A percentile compares a stretch with the other conserved stretches of the same genome.
Evolutionary conservation across 2,329 filamentous ascomycete species (phyloP).

Genomic region (Camillea tinctor): DNA sequence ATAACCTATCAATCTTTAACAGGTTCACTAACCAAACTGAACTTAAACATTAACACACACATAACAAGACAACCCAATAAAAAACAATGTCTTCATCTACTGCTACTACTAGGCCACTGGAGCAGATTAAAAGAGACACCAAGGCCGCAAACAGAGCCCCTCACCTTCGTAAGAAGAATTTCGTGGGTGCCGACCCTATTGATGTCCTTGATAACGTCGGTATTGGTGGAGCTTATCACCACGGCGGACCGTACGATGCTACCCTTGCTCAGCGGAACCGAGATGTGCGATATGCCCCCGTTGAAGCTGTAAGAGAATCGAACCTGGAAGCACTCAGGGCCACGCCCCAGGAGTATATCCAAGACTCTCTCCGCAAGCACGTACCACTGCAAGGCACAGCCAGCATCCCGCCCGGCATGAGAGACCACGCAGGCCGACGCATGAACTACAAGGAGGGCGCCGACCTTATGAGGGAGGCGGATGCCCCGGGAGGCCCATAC

Average conservation of each 20-base stretch:
- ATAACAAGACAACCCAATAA: too few relatives aligned
- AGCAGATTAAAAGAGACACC: conserved; percentile 61
- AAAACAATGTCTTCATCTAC: background rate
- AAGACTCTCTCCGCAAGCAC: conserved; percentile 70
- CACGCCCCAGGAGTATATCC: conserved; percentile 74
- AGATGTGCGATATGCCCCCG: conserved; percentile 60
- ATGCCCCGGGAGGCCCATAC: conserved; percentile 70
- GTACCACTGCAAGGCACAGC: conserved; percentile 81
- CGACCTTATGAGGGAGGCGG: conserved; percentile 75
- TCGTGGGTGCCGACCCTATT: conserved; percentile 73
- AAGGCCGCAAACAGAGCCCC: conserved; percentile 65
- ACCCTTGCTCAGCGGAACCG: conserved; percentile 72
- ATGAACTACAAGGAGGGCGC: conserved; percentile 84
- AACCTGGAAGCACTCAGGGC: conserved; percentile 78
- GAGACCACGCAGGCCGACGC: conserved; percentile 65
- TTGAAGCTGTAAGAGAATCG: conserved; percentile 71
- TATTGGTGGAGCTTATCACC: conserved; percentile 71
- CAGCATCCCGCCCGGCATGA: conserved; percentile 68
- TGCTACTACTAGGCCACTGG: conserved; percentile 64
- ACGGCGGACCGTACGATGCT: conserved; percentile 88
- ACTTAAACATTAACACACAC: background rate
- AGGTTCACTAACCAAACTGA: too few relatives aligned
- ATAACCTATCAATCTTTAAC: too few relatives aligned
- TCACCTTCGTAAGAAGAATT: conserved; percentile 64
- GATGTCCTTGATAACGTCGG: conserved; percentile 70